Base-by-base conservation (phyloP, 495 filamentous ascomycete species). In the Annulohypoxylon stygium region DNA sequence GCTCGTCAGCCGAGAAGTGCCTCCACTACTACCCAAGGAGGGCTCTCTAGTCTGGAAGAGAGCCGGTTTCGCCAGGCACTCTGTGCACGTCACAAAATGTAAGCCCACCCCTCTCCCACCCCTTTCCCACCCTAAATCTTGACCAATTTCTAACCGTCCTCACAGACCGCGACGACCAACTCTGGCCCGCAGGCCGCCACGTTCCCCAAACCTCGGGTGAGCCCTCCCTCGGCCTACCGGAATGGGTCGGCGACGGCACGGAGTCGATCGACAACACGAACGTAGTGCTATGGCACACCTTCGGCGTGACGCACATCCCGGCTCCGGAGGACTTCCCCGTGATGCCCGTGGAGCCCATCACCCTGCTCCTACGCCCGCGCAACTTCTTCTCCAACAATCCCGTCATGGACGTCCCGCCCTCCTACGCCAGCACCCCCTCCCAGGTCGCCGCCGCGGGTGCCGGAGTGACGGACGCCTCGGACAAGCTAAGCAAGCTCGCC, bases 221-320 rank as follows among this genome's bases (percentile, higher is more conserved):
- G 71, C 93, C 93, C 3, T 92, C 93, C 0, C 80, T 84, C 16
- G 94, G 93, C 8, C 82, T 98, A 0, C 92, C 93, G 0, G 88
- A 91, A 69, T 98, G 95, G 95, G 93, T 97, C 69, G 90, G 86
- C 6, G 90, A 93, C 64, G 89, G 90, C n/a, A 83, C 81, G 47
- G 88, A 84, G 72, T 89, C 84, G 41, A 91, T 97, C 71, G 93
- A 93, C 26, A 92, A 97, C 81, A 92, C 90, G 6, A 93, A 98
- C 80, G 81, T 97, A 23, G 95, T 98, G 2, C 87, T 98, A 20
- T 98, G 95, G 95, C 95, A 98, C 81, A 98, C 95, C 0, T 98
- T 97, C 76, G 95, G 95, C 33, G 83, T 97, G 4, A 95, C 91
- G 7, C 95, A 98, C 79, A 97, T 97, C 86, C 95, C 95, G 0